Base-by-base conservation (phyloP, 2,329 filamentous ascomycete species). In the Aspergillus carbonarius region DNA sequence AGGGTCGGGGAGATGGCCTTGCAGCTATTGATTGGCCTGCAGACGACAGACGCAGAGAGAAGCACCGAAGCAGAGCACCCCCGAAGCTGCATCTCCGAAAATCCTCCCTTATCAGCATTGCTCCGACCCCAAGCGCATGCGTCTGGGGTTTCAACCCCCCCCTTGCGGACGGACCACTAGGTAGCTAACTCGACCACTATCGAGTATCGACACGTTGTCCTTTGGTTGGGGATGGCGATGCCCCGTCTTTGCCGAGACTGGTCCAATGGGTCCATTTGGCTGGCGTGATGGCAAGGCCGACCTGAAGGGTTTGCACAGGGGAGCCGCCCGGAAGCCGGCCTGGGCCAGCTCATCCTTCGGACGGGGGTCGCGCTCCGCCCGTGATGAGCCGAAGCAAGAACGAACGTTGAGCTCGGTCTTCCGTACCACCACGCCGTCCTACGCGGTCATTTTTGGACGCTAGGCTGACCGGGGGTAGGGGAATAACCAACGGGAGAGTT, bases 121-220 rank as follows among this genome's bases (percentile, higher is more conserved):
- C 34, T 34, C 30, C 20, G 25, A 18, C 34, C 13, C n/a, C 37
- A 55, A 47, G 40, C 25, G 40, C 37, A 42, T 53, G 25, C 13
- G n/a, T 30, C 37, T 23, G 46, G 32, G 30, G 44, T 47, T 46
- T 18, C 42, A 23, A 44, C 23, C 5, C 12, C 20, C 50, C 57
- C 57, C 58, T 60, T 60, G 52, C 59, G 54, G 59, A 44, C 40
- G 51, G 57, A 46, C 44, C 12, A 17, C 30, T 30, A 23, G 54
- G 50, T 10, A 44, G 10, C 20, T 13, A 46, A 10, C 17, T 47
- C 40, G 10, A 37, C 49, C 27, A 15, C 37, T 34, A 27, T 17
- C 35, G 32, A 27, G 27, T 48, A 27, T 17, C 17, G 54, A 51
- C 48, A 57, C 27, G 47, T 57, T 52, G 55, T 34, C 37, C 4